Conservation (phyloP, 78 protist genomes). For the Dictyostelium firmibasis region DNA sequence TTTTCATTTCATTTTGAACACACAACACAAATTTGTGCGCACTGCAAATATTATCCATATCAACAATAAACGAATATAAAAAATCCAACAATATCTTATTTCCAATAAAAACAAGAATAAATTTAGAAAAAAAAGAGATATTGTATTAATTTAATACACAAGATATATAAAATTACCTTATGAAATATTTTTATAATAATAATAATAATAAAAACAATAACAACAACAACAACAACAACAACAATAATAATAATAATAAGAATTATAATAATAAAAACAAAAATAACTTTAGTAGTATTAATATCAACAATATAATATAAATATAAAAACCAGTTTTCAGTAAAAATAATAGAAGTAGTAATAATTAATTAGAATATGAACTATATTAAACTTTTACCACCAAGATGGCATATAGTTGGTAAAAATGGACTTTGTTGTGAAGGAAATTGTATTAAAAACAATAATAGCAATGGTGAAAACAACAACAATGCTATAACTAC, state of each 20-base stretch:
- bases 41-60: not conserved
- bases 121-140: not conserved
- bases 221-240: not conserved
- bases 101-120: too few species aligned
- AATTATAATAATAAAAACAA: not conserved
- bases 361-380: not conserved
- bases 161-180: not conserved
- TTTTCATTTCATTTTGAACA: not conserved
- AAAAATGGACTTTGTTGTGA: slow-evolving; percentile 63
- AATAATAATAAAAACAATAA: not conserved
- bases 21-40: not conserved
- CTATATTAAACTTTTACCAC: slow-evolving; percentile 30
- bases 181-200: not conserved
- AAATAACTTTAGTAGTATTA: not conserved
- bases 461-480: not conserved
- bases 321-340: not conserved
- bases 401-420: slow-evolving; percentile 75
- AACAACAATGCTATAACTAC: not conserved
- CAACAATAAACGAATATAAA: not conserved
- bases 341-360: too few species aligned
- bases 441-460: slow-evolving; percentile 5
- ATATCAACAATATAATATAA: not conserved
- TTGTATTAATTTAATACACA: not conserved
- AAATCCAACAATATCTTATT: too few species aligned
- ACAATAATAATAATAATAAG: not conserved